These are phyloP conservation scores for Pugionium dolabratum DNA, from an alignment of 345 rosid species.

Conservation along the genomic window DNA sequence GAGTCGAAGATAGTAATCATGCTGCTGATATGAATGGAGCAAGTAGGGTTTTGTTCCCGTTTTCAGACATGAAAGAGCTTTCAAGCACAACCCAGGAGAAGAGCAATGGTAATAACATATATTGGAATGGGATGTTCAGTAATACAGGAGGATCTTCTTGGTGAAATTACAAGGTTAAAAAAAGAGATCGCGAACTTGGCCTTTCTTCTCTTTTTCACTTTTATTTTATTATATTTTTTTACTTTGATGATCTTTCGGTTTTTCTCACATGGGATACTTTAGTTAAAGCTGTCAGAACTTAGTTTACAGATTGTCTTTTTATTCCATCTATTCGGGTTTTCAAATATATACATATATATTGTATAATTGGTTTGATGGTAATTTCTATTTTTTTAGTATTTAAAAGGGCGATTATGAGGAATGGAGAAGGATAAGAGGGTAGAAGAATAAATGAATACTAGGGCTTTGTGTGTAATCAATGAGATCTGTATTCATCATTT, in stretches of 20 bases:
- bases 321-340: conserved; percentile 1
- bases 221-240: conserved; percentile 27
- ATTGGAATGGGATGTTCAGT: conserved; percentile 44
- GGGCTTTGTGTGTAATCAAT: conserved; percentile 36
- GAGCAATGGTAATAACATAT: conserved; percentile 36
- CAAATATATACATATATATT: not conserved
- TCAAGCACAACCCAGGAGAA: conserved; percentile 36
- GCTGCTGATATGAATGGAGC: conserved; percentile 36
- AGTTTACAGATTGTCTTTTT: conserved; percentile 37
- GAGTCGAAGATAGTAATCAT: conserved; percentile 25
- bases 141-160: conserved; percentile 42
- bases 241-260: conserved; percentile 39
- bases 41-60: conserved; percentile 43
- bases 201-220: conserved; percentile 14
- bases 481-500: conserved; percentile 41
- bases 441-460: conserved; percentile 43
- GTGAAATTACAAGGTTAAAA: conserved; percentile 33
- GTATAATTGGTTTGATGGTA: conserved; percentile 25
- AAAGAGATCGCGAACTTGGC: conserved; percentile 22
- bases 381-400: conserved; percentile 14
- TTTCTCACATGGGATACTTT: conserved; percentile 46
- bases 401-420: conserved; percentile 20
- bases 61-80: conserved; percentile 43
- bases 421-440: conserved; percentile 26
- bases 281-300: conserved; percentile 43